These are phyloP conservation scores for Podospora appendiculata DNA, from an alignment of 495 filamentous ascomycete genomes.

Conservation along the genomic window DNA sequence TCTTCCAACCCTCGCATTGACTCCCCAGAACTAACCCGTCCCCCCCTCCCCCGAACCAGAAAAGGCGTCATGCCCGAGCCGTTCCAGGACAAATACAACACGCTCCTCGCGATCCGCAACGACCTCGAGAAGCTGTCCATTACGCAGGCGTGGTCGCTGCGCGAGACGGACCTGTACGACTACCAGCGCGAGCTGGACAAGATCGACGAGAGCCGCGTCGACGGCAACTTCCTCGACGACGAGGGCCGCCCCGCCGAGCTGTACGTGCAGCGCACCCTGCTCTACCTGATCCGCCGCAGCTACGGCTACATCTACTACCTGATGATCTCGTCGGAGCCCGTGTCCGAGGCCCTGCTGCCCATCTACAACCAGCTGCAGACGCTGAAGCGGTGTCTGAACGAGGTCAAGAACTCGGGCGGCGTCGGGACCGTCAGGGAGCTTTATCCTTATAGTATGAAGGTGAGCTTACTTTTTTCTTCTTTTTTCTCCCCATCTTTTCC, in stretches of 20 bases:
- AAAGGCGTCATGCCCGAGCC: conserved; percentile 73
- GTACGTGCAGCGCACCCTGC: conserved; percentile 80
- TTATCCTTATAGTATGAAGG: conserved; percentile 99
- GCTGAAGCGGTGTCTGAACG: conserved; percentile 75
- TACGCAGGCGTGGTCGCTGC: conserved; percentile 93
- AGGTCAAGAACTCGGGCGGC: conserved; percentile 89
- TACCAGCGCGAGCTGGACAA: conserved; percentile 84
- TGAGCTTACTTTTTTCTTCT: conserved; percentile 20
- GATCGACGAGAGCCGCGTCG: conserved; percentile 75
- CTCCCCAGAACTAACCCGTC: too few species aligned
- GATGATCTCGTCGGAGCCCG: conserved; percentile 88
- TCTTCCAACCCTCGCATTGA: neutral
- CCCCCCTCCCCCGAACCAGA: conserved; percentile 30
- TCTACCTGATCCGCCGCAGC: conserved; percentile 87
- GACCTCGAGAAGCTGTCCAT: conserved; percentile 83
- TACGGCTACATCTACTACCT: conserved; percentile 87
- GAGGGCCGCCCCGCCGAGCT: conserved; percentile 77
- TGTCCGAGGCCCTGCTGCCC: conserved; percentile 89
- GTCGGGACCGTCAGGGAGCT: conserved; percentile 80
- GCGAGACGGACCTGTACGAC: conserved; percentile 90
- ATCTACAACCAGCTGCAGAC: conserved; percentile 96
- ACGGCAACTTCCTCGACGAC: conserved; percentile 82
- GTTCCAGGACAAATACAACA: conserved; percentile 72
- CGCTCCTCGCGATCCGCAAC: conserved; percentile 74
- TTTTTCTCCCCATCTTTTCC: too few species aligned